These are phyloP conservation scores for Myriosclerotinia curreyana DNA, from an alignment of 2,329 filamentous ascomycete species.

Conservation along the genomic window DNA sequence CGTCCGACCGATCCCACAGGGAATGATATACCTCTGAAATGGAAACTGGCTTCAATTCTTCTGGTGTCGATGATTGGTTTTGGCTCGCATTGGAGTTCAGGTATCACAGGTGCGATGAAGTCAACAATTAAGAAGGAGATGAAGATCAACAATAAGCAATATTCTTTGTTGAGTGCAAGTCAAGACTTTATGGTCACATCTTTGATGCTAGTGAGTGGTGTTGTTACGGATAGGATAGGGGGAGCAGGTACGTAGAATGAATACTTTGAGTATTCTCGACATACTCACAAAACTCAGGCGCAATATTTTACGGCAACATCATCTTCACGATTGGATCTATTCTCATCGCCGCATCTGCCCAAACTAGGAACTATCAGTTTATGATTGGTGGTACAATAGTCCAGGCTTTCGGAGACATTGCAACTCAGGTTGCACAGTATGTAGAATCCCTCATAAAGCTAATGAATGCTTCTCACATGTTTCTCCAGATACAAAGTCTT, in stretches of 20 bases:
- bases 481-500: constrained; percentile 54
- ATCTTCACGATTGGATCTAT: constrained; percentile 57
- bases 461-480: not conserved
- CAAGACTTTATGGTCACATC: constrained; percentile 60
- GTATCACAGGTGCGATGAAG: constrained; percentile 60
- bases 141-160: constrained; percentile 58
- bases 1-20: not conserved
- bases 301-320: constrained; percentile 60
- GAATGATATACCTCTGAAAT: constrained; percentile 29
- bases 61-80: constrained; percentile 56
- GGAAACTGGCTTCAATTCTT: constrained; percentile 46
- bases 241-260: constrained; percentile 47
- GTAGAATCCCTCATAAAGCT: not conserved
- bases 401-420: constrained; percentile 51
- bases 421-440: constrained; percentile 58
- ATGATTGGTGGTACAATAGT: constrained; percentile 58
- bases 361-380: constrained; percentile 54
- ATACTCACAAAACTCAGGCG: constrained; percentile 2
- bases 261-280: not conserved
- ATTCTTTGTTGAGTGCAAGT: constrained; percentile 56
- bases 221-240: constrained; percentile 57
- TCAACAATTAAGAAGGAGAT: constrained; percentile 59
- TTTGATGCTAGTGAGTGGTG: constrained; percentile 52
- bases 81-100: constrained; percentile 58
- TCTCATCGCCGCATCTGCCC: constrained; percentile 56